Evolutionary conservation across 2,329 filamentous ascomycete genomes (phyloP), one percentile per base, ranked within the genome.

Genomic region (Akanthomyces uredinophilus): DNA sequence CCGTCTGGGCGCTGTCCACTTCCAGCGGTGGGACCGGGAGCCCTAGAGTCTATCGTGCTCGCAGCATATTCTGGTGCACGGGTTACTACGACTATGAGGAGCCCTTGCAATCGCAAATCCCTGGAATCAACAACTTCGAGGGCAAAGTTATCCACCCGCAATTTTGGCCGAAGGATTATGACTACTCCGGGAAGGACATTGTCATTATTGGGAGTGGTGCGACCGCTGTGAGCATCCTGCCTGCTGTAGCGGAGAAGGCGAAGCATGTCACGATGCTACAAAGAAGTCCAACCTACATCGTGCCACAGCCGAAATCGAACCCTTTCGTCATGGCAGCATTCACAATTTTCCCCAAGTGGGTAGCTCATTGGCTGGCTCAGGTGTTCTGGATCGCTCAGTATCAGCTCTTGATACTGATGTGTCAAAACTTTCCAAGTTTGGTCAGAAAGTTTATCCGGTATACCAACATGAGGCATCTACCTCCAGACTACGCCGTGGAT

Each of bases 181-280:
- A 90, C 68, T 88, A 88, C 70, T 74, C 78, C 6, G 78, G 79
- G 71, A 91, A 92, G 73, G 83, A 84, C 50, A 79, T 94, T 24
- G 82, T 91, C 49, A 79, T 94, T 63, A 84, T 95, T 65, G 91
- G 91, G 18, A 88, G 84, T 18, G 92, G 92, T 8, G 91, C 91
- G 2, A 96, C 92, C 0, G 88, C 91, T 7, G 76, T 94, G 54
- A 95, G 91, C 0, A 79, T 96, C 1, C 72, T 96, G 3, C 92
- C 91, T 0, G 83, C 81, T 52, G 75, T 96, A 51, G 84, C 86
- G 1, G 76, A 88, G 49, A 83, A 81, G 44, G 90, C 89, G 5
- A 75, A 75, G 5, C 81, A 83, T 16, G 86, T 92, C 32, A 94
- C 90, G 1, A 91, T 94, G 84, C 81, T 96, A 3, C 91, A 96